These are phyloP conservation scores for Suhomyces guaymorum DNA, from an alignment of 1,139 yeast genomes.

Conservation along the genomic window DNA sequence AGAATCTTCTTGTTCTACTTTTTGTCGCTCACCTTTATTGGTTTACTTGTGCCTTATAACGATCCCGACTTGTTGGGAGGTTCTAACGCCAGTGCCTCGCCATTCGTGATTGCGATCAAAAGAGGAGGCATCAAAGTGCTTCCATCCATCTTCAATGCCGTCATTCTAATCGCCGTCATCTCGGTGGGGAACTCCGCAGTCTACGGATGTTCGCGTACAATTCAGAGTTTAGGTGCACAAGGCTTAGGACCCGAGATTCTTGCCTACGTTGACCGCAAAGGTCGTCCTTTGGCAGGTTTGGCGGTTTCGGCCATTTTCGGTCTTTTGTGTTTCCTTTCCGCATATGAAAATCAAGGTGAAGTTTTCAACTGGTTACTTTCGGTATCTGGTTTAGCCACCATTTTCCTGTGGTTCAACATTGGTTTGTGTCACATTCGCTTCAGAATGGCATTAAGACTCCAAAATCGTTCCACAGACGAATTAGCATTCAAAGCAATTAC, in stretches of 20 bases:
- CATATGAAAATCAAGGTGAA: conserved; percentile 36
- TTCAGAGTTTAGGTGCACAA: conserved; percentile 43
- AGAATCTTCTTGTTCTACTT: conserved; percentile 44
- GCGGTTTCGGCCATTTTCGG: conserved; percentile 37
- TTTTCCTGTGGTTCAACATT: conserved; percentile 47
- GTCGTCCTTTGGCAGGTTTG: conserved; percentile 47
- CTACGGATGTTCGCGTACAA: conserved; percentile 46
- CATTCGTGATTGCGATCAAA: conserved; percentile 47
- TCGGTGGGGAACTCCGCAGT: conserved; percentile 51
- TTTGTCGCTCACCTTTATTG: conserved; percentile 40
- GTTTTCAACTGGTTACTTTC: conserved; percentile 47
- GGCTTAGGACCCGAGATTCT: conserved; percentile 40
- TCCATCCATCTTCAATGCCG: conserved; percentile 46
- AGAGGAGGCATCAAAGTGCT: conserved; percentile 43
- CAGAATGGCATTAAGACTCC: conserved; percentile 37
- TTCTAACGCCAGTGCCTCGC: conserved; percentile 38
- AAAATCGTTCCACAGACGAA: conserved; percentile 31
- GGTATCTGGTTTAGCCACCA: conserved; percentile 42
- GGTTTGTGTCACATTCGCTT: conserved; percentile 41
- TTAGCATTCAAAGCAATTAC: conserved; percentile 30
- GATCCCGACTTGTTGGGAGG: conserved; percentile 35
- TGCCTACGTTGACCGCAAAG: conserved; percentile 41
- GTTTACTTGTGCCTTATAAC: conserved; percentile 38
- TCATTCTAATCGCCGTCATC: conserved; percentile 41
- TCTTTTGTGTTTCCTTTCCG: conserved; percentile 43